Percentiles rank a stretch among this genome's conserved stretches.
Conservation (phyloP, 139 green algal species). For the Ostreobium quekettii region DNA sequence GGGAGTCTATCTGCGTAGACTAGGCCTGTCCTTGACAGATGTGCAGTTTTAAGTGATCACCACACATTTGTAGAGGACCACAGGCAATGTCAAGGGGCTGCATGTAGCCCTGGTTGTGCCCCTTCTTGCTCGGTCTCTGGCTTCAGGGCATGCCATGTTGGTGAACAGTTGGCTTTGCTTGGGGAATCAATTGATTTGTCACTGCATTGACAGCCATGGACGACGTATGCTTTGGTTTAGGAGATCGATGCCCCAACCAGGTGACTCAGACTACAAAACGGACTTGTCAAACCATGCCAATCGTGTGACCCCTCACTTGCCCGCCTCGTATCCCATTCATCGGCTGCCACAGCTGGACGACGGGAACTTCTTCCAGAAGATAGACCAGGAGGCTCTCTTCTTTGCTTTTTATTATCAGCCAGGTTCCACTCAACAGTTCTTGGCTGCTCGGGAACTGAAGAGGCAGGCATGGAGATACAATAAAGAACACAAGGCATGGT, state of each 20-base stretch:
- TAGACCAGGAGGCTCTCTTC: constrained; percentile 94
- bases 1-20: too few relatives aligned
- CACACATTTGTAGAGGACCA: too few relatives aligned
- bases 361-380: constrained; percentile 76
- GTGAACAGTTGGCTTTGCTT: too few relatives aligned
- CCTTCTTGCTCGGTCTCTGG: too few relatives aligned
- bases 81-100: too few relatives aligned
- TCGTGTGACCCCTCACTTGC: constrained; percentile 26
- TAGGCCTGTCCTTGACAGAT: too few relatives aligned
- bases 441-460: constrained; percentile 49
- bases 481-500: constrained; percentile 16
- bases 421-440: constrained; percentile 47
- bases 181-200: too few relatives aligned
- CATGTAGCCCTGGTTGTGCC: too few relatives aligned
- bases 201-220: too few relatives aligned
- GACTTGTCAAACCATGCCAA: constrained; percentile 34
- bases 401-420: constrained; percentile 98
- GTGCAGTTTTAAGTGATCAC: too few relatives aligned
- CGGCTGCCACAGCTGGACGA: constrained; percentile 59
- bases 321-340: constrained; percentile 64
- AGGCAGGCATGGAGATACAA: constrained; percentile 34
- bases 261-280: constrained; percentile 50
- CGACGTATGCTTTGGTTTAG: constrained; percentile 28
- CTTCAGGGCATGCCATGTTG: too few relatives aligned
- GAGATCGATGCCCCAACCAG: constrained; percentile 55